Conservation (phyloP, 768 basidiomycete species). For the Dentipellis fragilis region DNA sequence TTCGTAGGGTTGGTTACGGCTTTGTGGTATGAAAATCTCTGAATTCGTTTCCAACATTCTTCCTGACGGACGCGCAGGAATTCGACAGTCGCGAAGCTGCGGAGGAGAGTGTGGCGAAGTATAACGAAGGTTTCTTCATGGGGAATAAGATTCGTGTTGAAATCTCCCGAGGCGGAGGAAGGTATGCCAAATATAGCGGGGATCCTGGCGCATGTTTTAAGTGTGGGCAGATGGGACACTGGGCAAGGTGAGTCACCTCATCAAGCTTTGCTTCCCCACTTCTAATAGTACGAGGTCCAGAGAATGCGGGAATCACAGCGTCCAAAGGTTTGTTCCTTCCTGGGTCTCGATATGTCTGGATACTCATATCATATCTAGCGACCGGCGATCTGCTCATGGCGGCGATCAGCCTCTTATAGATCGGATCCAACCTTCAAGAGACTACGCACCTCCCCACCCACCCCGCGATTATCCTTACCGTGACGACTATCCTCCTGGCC, state of each 20-base stretch:
- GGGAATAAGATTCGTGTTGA: slow-evolving; percentile 89
- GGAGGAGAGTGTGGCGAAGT: slow-evolving; percentile 80
- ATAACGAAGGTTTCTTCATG: slow-evolving; percentile 86
- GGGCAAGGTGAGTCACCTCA: slow-evolving; percentile 61
- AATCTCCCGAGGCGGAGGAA: slow-evolving; percentile 73
- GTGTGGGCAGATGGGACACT: slow-evolving; percentile 79
- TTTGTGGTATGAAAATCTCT: slow-evolving; percentile 65
- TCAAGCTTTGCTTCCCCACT: background rate
- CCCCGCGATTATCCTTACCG: slow-evolving; percentile 35
- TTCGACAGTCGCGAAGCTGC: slow-evolving; percentile 75
- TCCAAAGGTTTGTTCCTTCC: slow-evolving; percentile 34
- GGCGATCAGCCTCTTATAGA: slow-evolving; percentile 47
- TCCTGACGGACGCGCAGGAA: slow-evolving; percentile 39
- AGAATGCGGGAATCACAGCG: slow-evolving; percentile 57
- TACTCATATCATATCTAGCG: slow-evolving; percentile 28
- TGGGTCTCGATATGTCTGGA: background rate
- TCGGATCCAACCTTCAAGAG: slow-evolving; percentile 42
- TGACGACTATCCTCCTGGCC: slow-evolving; percentile 42
- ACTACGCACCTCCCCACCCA: slow-evolving; percentile 36
- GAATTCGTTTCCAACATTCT: background rate
- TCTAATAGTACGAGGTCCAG: slow-evolving; percentile 25
- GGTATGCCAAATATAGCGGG: slow-evolving; percentile 71
- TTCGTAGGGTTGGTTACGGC: slow-evolving; percentile 68
- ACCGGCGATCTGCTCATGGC: slow-evolving; percentile 21
- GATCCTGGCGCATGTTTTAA: slow-evolving; percentile 86